These are phyloP conservation scores for Pseudogymnoascus sp. DNA, from an alignment of 2,329 filamentous ascomycete genomes.

Conservation along the genomic window DNA sequence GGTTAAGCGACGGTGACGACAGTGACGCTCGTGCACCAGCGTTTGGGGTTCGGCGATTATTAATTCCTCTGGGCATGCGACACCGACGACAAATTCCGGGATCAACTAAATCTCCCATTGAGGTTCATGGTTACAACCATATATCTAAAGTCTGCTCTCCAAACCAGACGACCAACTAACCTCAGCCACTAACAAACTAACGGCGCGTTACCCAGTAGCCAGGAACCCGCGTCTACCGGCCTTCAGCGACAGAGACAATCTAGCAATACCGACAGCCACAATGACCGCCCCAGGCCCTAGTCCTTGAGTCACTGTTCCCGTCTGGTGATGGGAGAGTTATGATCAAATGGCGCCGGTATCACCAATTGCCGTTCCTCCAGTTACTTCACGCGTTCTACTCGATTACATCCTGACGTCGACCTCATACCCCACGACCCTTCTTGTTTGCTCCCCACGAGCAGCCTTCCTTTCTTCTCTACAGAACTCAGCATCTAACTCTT, in stretches of 20 bases:
- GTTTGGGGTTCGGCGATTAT: neutral
- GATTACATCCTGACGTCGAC: constrained; percentile 53
- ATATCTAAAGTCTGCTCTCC: neutral
- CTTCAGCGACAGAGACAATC: neutral
- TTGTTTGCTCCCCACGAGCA: constrained; percentile 61
- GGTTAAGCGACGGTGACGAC: constrained; percentile 21
- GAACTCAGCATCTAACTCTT: constrained; percentile 35
- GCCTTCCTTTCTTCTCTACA: constrained; percentile 57
- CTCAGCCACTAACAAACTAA: constrained; percentile 2
- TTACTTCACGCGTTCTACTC: constrained; percentile 45
- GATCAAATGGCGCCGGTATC: constrained; percentile 17
- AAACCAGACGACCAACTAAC: neutral
- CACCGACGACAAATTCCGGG: neutral
- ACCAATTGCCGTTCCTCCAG: constrained; percentile 44
- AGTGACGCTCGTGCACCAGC: constrained; percentile 5
- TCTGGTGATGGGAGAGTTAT: neutral
- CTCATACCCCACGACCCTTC: constrained; percentile 52
- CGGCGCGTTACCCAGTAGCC: neutral
- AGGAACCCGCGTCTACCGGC: neutral
- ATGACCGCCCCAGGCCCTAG: neutral
- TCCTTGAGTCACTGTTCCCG: neutral
- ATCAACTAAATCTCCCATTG: neutral
- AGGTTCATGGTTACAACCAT: neutral
- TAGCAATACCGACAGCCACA: neutral
- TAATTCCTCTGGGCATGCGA: neutral